A percentile compares a stretch with the other conserved stretches of the same genome.
phyloP scores from a whole-genome alignment of 192 early-diverging fungal species.

The Coemansia sp. region DNA sequence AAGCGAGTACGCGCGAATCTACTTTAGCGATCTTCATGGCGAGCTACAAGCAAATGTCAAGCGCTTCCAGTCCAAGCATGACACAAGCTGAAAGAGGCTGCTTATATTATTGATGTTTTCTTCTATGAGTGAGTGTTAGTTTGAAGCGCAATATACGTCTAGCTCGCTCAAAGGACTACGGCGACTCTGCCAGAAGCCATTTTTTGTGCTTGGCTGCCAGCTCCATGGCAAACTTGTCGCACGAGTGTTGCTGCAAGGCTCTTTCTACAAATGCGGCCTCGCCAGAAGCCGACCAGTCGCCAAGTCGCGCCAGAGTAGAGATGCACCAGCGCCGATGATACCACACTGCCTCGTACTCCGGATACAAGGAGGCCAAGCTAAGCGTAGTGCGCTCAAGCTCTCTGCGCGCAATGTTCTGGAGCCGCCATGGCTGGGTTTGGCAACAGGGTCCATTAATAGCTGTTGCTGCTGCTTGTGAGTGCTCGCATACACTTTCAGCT shows the following conservation, averaged over 20 bases:
- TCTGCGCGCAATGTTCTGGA: conserved; percentile 8
- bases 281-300: background rate
- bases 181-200: conserved; percentile 24
- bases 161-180: background rate
- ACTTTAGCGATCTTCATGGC: conserved; percentile 18
- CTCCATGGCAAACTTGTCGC: background rate
- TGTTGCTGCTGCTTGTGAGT: background rate
- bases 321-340: conserved; percentile 49
- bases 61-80: conserved; percentile 14
- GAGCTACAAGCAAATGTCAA: conserved; percentile 14
- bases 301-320: background rate
- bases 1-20: conserved; percentile 31
- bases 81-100: background rate
- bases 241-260: background rate
- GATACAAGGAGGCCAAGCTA: conserved; percentile 17
- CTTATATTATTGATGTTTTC: background rate
- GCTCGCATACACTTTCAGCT: conserved; percentile 3
- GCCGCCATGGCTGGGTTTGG: background rate
- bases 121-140: too few relatives aligned
- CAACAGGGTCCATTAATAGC: background rate
- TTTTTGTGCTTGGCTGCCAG: conserved; percentile 17
- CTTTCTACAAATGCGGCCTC: conserved; percentile 11
- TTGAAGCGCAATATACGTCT: background rate
- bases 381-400: conserved; percentile 18
- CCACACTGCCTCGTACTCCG: conserved; percentile 47